Base-by-base conservation (phyloP, 352 stramenopile species). In the Blastocystis sp. region DNA sequence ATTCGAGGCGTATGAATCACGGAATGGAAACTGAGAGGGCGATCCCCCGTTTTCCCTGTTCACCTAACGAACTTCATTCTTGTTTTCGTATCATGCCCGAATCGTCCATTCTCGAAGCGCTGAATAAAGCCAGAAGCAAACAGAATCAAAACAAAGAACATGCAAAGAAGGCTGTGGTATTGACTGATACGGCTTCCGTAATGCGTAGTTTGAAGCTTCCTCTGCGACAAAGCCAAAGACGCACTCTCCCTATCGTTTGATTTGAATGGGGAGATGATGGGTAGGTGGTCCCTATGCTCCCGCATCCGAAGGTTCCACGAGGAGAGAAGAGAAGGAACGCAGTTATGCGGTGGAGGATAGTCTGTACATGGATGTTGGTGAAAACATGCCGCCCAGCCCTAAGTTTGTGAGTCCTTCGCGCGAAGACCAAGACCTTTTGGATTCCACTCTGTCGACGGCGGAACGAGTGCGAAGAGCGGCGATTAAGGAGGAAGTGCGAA, bases 401-500 rank as follows among this genome's bases (percentile, higher is more conserved):
- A 69, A 69, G 17, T 69, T 11, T 21, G n/a, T 42, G 17, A 19
- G n/a, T 69, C 34, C 62, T 69, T 42, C 62, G 21, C 34, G 10
- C 62, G 21, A 69, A 69, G 62, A 7, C 7, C 34, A 28, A 28
- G 62, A 69, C 21, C 1, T 69, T 21, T 28, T 38, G 10, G 62
- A 69, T 11, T 21, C 62, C 62, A 69, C 21, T 19, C 21, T 38
- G 62, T n/a, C 7, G 10, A 11, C 21, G n/a, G 10, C 34, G 21
- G 9, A 38, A 17, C 10, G 7, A 38, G 17, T 14, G 42, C 17
- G 42, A 42, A 14, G 10, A 11, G 7, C 7, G 9, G 34, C 19
- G 42, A 78, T 68, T 17, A 38, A 78, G 42, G 42, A 62, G 24
- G 57, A 17, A 78, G 42, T 45, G 69, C n/a, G 21, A 78, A 66